Percentiles rank a stretch among this genome's conserved stretches.
phyloP scores from a whole-genome alignment of 164 flowering plant species.

The Malania oleifera region DNA sequence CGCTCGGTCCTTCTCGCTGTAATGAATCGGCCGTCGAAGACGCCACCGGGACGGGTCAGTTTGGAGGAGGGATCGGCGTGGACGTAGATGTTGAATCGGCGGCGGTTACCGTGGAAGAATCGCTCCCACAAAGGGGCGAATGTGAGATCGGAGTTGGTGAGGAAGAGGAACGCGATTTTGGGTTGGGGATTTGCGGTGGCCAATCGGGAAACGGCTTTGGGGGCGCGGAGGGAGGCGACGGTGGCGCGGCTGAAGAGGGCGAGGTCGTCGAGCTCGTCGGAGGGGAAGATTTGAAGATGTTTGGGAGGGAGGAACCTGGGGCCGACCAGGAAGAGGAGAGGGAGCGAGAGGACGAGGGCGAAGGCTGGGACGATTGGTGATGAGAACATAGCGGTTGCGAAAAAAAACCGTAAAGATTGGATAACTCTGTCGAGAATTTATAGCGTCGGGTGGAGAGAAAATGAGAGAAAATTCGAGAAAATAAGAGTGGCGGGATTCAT shows the following conservation, averaged over 20 bases:
- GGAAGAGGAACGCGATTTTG: conserved; percentile 85
- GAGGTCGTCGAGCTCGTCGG: conserved; percentile 78
- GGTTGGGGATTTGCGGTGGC: conserved; percentile 34
- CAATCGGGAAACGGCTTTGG: conserved; percentile 28
- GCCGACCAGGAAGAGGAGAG: conserved; percentile 46
- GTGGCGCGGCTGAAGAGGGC: conserved; percentile 61
- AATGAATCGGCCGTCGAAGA: conserved; percentile 48
- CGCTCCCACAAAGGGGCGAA: conserved; percentile 78
- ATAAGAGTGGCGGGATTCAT: no score
- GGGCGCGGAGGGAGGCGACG: no score
- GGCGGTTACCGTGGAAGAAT: conserved; percentile 42
- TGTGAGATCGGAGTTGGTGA: conserved; percentile 72
- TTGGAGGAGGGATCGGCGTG: conserved; percentile 73
- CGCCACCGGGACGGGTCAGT: conserved; percentile 34
- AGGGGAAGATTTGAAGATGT: conserved; percentile 38
- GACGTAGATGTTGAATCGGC: conserved; percentile 68
- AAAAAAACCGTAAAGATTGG: no score
- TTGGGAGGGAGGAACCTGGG: conserved; percentile 52
- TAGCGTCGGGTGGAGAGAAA: no score
- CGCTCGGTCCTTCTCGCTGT: conserved; percentile 58
- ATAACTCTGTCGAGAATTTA: no score
- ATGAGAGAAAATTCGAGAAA: no score
- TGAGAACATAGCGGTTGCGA: no score
- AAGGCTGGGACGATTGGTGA: conserved; percentile 42
- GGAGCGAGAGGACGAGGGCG: conserved; percentile 51